phyloP scores from a whole-genome alignment of 805 yeast species.

The Yarrowia keelungensis region DNA sequence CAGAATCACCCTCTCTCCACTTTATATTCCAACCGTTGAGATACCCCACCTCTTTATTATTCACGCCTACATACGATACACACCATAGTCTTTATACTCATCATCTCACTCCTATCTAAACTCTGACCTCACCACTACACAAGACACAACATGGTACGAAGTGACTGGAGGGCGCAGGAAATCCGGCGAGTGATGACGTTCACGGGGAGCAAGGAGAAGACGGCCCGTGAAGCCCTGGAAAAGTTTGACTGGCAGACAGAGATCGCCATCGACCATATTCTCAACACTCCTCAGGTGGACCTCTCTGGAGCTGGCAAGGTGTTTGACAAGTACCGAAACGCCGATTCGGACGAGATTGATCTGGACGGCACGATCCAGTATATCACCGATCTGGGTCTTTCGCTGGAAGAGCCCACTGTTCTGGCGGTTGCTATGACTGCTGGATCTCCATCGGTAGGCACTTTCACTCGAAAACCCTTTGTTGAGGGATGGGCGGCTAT shows the following conservation, averaged over 20 bases:
- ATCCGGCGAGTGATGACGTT: slow-evolving; percentile 40
- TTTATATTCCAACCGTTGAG: too few relatives aligned
- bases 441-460: slow-evolving; percentile 70
- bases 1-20: too few relatives aligned
- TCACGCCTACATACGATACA: too few relatives aligned
- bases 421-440: slow-evolving; percentile 74
- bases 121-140: background rate
- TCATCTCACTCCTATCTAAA: slow-evolving; percentile 11
- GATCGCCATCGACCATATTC: slow-evolving; percentile 44
- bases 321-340: slow-evolving; percentile 44
- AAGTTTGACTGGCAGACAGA: slow-evolving; percentile 48
- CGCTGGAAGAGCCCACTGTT: slow-evolving; percentile 76
- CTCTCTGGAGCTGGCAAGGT: slow-evolving; percentile 40
- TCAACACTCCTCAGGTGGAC: slow-evolving; percentile 27
- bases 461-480: slow-evolving; percentile 60
- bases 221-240: slow-evolving; percentile 42
- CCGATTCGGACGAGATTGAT: slow-evolving; percentile 58
- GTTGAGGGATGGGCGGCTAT: slow-evolving; percentile 63
- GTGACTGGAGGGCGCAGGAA: slow-evolving; percentile 41
- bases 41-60: too few relatives aligned
- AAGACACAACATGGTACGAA: slow-evolving; percentile 20
- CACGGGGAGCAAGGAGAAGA: slow-evolving; percentile 41
- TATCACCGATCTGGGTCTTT: slow-evolving; percentile 68
- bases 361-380: slow-evolving; percentile 79
- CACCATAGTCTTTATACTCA: background rate